phyloP scores from a whole-genome alignment of 768 basidiomycete genomes.

The Naganishia antarctica region DNA sequence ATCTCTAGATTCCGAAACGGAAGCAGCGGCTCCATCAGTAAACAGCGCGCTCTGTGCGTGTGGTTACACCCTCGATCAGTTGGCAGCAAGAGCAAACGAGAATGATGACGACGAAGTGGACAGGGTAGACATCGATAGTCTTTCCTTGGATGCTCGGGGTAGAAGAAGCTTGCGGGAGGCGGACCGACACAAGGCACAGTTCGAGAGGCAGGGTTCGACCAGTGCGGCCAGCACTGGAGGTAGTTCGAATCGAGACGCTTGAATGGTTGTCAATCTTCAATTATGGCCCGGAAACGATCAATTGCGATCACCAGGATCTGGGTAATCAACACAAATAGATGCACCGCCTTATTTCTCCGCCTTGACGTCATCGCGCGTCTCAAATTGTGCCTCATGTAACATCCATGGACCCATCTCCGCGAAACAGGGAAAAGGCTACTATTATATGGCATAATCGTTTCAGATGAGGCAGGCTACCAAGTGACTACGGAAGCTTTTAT shows the following conservation, averaged over 20 bases:
- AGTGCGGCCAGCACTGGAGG: background rate
- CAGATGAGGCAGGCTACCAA: no score
- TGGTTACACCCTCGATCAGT: conserved; percentile 28
- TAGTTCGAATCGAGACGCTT: conserved; percentile 6
- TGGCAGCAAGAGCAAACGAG: conserved; percentile 19
- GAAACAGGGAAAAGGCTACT: no score
- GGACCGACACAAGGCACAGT: conserved; percentile 27
- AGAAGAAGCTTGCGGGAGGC: conserved; percentile 14
- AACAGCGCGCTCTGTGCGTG: conserved; percentile 22
- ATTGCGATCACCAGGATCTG: no score
- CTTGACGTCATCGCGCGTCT: no score
- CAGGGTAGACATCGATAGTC: conserved; percentile 24
- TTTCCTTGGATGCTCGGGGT: conserved; percentile 19
- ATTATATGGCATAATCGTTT: no score
- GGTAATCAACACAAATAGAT: no score
- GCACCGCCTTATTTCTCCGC: no score
- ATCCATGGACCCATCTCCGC: no score
- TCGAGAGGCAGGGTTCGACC: conserved; percentile 7
- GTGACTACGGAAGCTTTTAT: background rate
- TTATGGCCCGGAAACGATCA: background rate
- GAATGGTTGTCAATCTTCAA: background rate
- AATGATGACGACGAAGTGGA: conserved; percentile 27
- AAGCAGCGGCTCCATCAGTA: background rate
- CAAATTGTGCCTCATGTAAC: no score
- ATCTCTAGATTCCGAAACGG: conserved; percentile 26